Evolutionary conservation across 2,329 filamentous ascomycete genomes (phyloP).

Genomic region (Polychaeton citri): DNA sequence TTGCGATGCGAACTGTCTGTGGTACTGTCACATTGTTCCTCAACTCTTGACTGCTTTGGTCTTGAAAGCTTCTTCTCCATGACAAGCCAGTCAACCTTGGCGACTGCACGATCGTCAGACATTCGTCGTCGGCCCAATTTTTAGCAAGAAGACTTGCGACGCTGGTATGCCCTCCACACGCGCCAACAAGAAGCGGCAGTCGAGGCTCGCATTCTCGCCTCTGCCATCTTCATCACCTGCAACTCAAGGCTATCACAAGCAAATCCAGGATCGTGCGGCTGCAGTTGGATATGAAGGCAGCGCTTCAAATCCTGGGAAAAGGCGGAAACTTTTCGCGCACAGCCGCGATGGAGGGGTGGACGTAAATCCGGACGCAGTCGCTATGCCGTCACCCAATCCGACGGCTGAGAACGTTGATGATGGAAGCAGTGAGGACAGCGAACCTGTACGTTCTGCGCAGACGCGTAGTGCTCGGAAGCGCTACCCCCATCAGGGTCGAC

Average conservation of each 20-base stretch:
- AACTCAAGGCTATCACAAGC: constrained; percentile 17
- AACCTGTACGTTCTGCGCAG: constrained; percentile 10
- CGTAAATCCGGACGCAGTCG: constrained; percentile 5
- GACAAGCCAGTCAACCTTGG: not conserved
- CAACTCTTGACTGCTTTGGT: not conserved
- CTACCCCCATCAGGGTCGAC: constrained; percentile 18
- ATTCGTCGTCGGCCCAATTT: not conserved
- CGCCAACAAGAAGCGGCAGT: constrained; percentile 22
- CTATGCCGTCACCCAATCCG: constrained; percentile 12
- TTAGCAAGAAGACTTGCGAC: not conserved
- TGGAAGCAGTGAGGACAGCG: constrained; percentile 11
- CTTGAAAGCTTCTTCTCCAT: not conserved
- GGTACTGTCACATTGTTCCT: not conserved
- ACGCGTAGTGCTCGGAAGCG: not conserved
- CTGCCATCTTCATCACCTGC: constrained; percentile 27
- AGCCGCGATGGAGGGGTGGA: constrained; percentile 1
- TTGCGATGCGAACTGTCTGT: no score
- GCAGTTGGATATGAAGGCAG: constrained; percentile 19
- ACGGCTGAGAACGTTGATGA: constrained; percentile 9
- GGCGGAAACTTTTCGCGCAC: constrained; percentile 13
- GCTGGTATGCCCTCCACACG: not conserved
- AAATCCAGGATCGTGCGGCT: constrained; percentile 22
- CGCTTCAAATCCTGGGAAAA: constrained; percentile 12
- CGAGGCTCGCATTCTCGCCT: constrained; percentile 30
- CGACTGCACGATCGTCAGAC: not conserved